Evolutionary conservation across 208 protist species (phyloP).

Genomic region (Leishmania martiniquensis): DNA sequence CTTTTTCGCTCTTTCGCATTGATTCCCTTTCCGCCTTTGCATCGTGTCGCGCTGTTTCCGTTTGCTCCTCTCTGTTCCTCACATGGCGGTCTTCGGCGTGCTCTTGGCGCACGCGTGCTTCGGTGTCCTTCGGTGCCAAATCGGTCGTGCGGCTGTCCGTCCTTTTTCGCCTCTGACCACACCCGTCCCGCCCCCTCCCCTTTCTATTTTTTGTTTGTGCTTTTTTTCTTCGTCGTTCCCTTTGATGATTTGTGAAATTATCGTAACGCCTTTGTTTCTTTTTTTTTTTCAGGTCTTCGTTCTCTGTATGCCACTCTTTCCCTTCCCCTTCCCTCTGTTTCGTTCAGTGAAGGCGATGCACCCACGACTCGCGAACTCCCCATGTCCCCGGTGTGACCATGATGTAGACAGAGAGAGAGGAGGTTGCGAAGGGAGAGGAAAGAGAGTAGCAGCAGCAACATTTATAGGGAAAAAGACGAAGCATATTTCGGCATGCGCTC

Average conservation of each 20-base stretch:
- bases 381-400: background rate
- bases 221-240: background rate
- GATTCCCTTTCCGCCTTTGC: background rate
- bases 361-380: background rate
- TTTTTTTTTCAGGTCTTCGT: background rate
- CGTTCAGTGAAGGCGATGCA: background rate
- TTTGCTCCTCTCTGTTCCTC: background rate
- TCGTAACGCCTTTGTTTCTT: constrained; percentile 14
- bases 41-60: background rate
- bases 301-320: background rate
- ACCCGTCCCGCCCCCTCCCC: constrained; percentile 1
- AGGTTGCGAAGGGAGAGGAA: background rate
- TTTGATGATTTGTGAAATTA: too few species aligned
- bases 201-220: background rate
- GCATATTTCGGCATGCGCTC: background rate
- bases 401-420: background rate
- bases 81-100: background rate
- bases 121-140: background rate
- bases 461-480: background rate
- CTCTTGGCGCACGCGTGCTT: background rate
- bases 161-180: background rate
- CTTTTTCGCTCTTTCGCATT: too few species aligned
- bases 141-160: background rate
- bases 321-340: background rate
- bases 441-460: background rate